phyloP scores from a whole-genome alignment of 768 basidiomycete species.

The Lactifluus hygrophoroides region DNA sequence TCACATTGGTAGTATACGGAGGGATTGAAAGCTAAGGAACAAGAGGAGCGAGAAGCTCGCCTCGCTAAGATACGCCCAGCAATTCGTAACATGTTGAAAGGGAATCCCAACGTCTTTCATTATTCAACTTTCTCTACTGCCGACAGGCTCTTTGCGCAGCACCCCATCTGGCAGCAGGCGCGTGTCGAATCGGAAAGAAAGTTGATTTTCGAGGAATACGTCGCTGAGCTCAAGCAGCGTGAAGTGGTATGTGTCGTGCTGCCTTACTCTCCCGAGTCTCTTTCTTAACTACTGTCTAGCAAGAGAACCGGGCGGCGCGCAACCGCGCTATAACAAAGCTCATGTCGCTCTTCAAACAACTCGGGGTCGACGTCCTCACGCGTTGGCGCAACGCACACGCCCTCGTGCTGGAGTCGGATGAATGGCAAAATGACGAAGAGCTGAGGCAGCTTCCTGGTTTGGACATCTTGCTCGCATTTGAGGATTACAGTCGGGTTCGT shows the following conservation, averaged over 20 bases:
- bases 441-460: slow-evolving; percentile 79
- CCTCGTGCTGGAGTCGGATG: slow-evolving; percentile 64
- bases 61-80: slow-evolving; percentile 83
- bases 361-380: slow-evolving; percentile 88
- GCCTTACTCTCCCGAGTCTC: not conserved
- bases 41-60: slow-evolving; percentile 77
- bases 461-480: slow-evolving; percentile 88
- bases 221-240: slow-evolving; percentile 73
- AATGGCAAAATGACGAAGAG: slow-evolving; percentile 70
- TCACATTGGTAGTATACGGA: slow-evolving; percentile 62
- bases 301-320: slow-evolving; percentile 70
- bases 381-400: slow-evolving; percentile 84
- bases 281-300: slow-evolving; percentile 34
- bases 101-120: slow-evolving; percentile 82
- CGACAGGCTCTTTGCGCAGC: slow-evolving; percentile 75
- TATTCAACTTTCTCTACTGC: slow-evolving; percentile 89
- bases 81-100: slow-evolving; percentile 75
- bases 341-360: slow-evolving; percentile 72
- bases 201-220: slow-evolving; percentile 88
- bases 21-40: slow-evolving; percentile 68
- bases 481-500: slow-evolving; percentile 84
- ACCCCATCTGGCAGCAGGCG: slow-evolving; percentile 88
- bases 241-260: slow-evolving; percentile 62
- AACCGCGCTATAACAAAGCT: slow-evolving; percentile 77
- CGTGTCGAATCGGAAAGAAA: slow-evolving; percentile 78